Evolutionary conservation across 1,284 basidiomycete genomes (phyloP).

Genomic region (Golubevia pallescens): DNA sequence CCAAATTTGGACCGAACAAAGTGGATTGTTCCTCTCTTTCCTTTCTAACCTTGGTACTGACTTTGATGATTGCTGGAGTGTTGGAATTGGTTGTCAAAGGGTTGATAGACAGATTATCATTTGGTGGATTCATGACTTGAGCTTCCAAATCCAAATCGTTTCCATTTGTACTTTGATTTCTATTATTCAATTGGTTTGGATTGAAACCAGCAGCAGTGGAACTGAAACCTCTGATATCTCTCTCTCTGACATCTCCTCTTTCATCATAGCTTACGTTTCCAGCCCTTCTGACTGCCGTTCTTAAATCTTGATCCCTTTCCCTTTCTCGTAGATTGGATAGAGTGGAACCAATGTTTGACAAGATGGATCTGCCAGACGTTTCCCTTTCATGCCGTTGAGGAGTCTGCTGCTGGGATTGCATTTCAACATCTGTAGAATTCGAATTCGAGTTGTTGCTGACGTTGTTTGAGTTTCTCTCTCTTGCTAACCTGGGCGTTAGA

Average conservation of each 20-base stretch:
- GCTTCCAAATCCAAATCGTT: background rate
- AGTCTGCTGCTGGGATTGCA: conserved; percentile 8
- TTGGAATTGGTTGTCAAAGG: no score
- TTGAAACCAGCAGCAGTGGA: background rate
- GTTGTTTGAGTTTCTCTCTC: no score
- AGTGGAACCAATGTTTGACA: conserved; percentile 24
- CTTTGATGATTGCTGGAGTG: no score
- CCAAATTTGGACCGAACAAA: conserved; percentile 47
- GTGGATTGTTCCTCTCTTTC: conserved; percentile 46
- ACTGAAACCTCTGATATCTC: conserved; percentile 1
- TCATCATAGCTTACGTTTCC: background rate
- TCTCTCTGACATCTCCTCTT: background rate
- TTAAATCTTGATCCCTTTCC: conserved; percentile 23
- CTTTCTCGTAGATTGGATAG: conserved; percentile 29
- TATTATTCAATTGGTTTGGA: background rate
- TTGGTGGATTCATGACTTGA: background rate
- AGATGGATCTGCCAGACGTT: conserved; percentile 26
- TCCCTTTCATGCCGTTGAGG: conserved; percentile 19
- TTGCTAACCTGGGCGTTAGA: no score
- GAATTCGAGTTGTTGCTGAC: no score
- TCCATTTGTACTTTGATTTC: background rate
- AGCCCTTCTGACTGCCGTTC: background rate
- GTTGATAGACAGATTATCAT: no score
- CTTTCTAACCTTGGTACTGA: no score
- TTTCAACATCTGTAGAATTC: no score